Conservation (phyloP, 2,329 filamentous ascomycete genomes). For the Penicillium concentricum region DNA sequence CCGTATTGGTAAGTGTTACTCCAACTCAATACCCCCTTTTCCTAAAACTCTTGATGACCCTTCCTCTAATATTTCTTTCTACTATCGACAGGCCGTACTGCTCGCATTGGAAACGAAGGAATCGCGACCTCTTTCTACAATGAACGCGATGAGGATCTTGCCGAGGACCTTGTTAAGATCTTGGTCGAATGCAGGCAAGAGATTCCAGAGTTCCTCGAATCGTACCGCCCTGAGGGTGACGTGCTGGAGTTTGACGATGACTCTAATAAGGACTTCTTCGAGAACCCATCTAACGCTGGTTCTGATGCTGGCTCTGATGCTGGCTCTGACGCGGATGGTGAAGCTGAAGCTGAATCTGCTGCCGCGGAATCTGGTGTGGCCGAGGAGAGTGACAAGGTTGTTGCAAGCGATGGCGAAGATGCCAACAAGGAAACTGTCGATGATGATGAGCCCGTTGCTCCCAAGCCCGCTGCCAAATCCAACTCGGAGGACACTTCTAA, state of each 20-base stretch:
- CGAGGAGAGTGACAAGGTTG: background rate
- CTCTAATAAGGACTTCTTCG: conserved; percentile 44
- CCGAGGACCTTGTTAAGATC: conserved; percentile 71
- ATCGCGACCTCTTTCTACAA: conserved; percentile 88
- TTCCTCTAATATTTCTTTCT: background rate
- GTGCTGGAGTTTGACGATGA: conserved; percentile 55
- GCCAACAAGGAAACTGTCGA: background rate
- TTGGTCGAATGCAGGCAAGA: conserved; percentile 75
- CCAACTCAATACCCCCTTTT: no score
- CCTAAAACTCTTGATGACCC: background rate
- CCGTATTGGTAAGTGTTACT: conserved; percentile 71
- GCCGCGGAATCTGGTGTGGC: background rate
- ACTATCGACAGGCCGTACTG: conserved; percentile 69
- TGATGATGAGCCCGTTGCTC: background rate
- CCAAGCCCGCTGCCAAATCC: background rate
- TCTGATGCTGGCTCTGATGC: background rate
- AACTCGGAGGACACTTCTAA: background rate
- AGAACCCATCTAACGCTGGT: background rate
- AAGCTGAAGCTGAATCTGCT: background rate
- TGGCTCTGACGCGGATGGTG: background rate
- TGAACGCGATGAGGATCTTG: conserved; percentile 71
- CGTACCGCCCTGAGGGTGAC: conserved; percentile 49
- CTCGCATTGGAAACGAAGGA: conserved; percentile 84
- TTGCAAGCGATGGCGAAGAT: background rate
- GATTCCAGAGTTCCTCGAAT: conserved; percentile 77